Base-by-base conservation (phyloP, 768 basidiomycete genomes). In the Galerina marginata region DNA sequence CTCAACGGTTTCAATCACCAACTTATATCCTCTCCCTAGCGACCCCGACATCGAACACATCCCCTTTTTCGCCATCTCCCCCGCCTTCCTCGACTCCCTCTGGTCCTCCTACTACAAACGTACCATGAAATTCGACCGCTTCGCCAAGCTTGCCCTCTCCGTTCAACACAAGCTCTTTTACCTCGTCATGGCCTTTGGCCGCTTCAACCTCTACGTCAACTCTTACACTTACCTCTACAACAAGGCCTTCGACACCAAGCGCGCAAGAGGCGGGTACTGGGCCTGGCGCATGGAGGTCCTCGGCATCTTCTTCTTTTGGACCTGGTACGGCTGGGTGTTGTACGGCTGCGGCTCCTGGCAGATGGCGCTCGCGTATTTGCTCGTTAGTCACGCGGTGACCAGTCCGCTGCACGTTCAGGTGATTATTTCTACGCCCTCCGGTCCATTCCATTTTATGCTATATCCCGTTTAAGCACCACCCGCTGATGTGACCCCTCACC, bases 91-190 rank as follows among this genome's bases (percentile, higher is more conserved):
- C 74, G 81, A 83, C 43, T 90, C 88, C 14, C 74, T 98, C 2
- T 97, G 91, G 84, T 96, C 95, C 3, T 93, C 96, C 0, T 99
- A 97, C 74, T 96, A 99, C 83, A 91, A 93, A 67, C 88, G 93
- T 40, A 83, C 88, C 60, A 89, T 99, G 84, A 73, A 75, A 43
- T 90, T 96, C 68, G 93, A 97, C 74, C 78, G 72, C 12, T 82
- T 90, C 67, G 80, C 92, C 5, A 81, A 82, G 15, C 63, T 83
- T 60, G 72, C 96, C 65, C 75, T 99, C 58, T 76, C 87, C 14
- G 49, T 93, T 9, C 96, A 99, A 78, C 96, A 98, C 73, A 90
- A 90, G 52, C 80, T 97, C 23, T 99, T 98, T 77, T 99, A 98
- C 75, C 54, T 96, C 69, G 79, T 99, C 68, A 88, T 99, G 77